These are phyloP conservation scores for Mucor saturninus DNA, from an alignment of 371 early-diverging fungal genomes.

Conservation along the genomic window DNA sequence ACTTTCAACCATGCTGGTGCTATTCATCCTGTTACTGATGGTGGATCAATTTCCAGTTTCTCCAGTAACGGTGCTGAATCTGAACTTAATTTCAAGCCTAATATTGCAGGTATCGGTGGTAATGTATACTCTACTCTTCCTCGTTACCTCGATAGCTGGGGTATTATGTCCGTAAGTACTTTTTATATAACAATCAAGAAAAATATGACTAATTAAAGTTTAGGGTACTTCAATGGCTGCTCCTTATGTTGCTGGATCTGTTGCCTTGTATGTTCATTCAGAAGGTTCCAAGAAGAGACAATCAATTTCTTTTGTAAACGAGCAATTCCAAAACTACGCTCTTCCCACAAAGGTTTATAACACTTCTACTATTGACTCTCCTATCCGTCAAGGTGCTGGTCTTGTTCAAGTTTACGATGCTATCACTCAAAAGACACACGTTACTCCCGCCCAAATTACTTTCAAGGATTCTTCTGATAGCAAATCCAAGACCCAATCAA, in stretches of 20 bases:
- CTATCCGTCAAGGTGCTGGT: conserved; percentile 72
- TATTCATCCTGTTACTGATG: conserved; percentile 27
- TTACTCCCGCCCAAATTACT: conserved; percentile 67
- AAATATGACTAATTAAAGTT: neutral
- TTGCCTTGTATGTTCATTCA: conserved; percentile 62
- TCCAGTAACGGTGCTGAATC: conserved; percentile 45
- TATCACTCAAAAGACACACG: conserved; percentile 49
- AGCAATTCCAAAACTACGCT: conserved; percentile 61
- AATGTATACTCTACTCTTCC: conserved; percentile 68
- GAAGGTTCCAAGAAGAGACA: conserved; percentile 32
- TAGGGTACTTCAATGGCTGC: conserved; percentile 71
- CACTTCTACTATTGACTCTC: conserved; percentile 27
- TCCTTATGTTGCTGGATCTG: conserved; percentile 72
- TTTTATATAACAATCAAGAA: neutral
- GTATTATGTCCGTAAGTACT: conserved; percentile 14
- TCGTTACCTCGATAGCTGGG: conserved; percentile 50
- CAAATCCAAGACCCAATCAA: conserved; percentile 38
- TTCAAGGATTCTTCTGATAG: conserved; percentile 67
- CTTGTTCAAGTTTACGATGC: conserved; percentile 71
- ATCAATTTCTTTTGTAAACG: conserved; percentile 23
- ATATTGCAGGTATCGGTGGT: conserved; percentile 70
- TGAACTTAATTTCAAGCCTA: conserved; percentile 51
- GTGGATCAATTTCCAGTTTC: conserved; percentile 45
- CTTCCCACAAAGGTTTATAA: conserved; percentile 7
- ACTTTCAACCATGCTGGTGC: conserved; percentile 19